These are phyloP conservation scores for Fusarium sp. DNA, from an alignment of 2,329 filamentous ascomycete species.

Conservation along the genomic window DNA sequence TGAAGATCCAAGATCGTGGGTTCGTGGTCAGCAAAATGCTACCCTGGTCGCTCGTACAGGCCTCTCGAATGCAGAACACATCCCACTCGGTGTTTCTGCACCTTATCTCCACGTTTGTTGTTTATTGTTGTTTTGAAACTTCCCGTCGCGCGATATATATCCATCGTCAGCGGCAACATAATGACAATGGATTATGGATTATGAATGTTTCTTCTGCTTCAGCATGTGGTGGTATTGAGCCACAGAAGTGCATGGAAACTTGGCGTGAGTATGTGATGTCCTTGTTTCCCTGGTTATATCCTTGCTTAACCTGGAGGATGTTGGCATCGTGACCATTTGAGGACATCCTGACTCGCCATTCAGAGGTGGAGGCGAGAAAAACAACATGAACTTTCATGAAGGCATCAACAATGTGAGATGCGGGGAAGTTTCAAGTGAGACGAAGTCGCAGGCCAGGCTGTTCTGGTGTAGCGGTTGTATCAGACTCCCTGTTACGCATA, in stretches of 20 bases:
- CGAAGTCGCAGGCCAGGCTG: constrained; percentile 2
- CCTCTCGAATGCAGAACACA: constrained; percentile 27
- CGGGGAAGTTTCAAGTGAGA: constrained; percentile 36
- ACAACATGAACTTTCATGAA: neutral
- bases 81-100: constrained; percentile 29
- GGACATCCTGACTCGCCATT: neutral
- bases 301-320: constrained; percentile 1
- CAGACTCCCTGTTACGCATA: constrained; percentile 21
- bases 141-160: constrained; percentile 21
- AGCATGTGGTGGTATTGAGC: constrained; percentile 28
- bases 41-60: constrained; percentile 28
- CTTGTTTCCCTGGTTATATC: neutral
- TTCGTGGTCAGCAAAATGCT: constrained; percentile 33
- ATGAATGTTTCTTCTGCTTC: constrained; percentile 17
- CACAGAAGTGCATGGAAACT: constrained; percentile 23
- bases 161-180: constrained; percentile 36
- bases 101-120: constrained; percentile 38
- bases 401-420: constrained; percentile 32
- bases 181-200: constrained; percentile 20
- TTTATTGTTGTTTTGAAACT: constrained; percentile 36
- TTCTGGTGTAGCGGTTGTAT: constrained; percentile 19
- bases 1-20: constrained; percentile 38
- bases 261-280: neutral
- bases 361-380: neutral
- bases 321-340: constrained; percentile 13